Conservation (phyloP, 495 filamentous ascomycete genomes). For the Aspergillus sparsus region DNA sequence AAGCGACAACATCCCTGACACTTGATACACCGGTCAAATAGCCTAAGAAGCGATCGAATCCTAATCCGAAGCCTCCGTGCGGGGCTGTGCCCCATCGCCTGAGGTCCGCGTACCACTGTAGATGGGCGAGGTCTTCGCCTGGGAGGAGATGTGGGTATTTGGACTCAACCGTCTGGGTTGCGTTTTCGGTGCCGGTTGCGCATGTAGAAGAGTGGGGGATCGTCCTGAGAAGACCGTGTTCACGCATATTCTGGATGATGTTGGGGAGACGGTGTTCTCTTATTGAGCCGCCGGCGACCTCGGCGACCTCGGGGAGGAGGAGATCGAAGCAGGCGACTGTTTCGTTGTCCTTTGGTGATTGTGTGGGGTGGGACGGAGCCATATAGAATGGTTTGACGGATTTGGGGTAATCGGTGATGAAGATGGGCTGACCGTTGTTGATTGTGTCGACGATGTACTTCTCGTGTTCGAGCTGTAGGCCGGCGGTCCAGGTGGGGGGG, state of each 20-base stretch:
- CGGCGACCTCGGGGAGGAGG: slow-evolving; percentile 83
- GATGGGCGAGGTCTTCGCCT: slow-evolving; percentile 51
- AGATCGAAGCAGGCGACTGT: slow-evolving; percentile 97
- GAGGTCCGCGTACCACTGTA: slow-evolving; percentile 95
- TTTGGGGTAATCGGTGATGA: slow-evolving; percentile 89
- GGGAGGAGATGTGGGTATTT: slow-evolving; percentile 42
- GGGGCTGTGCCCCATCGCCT: slow-evolving; percentile 90
- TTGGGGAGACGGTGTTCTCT: slow-evolving; percentile 80
- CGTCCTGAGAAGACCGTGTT: slow-evolving; percentile 52
- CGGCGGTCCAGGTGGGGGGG: slow-evolving; percentile 66
- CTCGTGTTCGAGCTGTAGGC: slow-evolving; percentile 90
- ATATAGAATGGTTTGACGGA: slow-evolving; percentile 96
- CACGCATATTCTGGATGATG: slow-evolving; percentile 73
- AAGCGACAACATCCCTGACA: slow-evolving; percentile 83
- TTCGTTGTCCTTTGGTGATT: slow-evolving; percentile 22
- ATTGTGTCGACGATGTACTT: slow-evolving; percentile 76
- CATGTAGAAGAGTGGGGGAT: slow-evolving; percentile 5
- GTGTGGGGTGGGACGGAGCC: slow-evolving; percentile 55
- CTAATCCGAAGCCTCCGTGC: slow-evolving; percentile 95
- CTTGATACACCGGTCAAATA: slow-evolving; percentile 84
- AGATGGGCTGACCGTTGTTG: slow-evolving; percentile 72
- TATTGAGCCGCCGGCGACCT: slow-evolving; percentile 89
- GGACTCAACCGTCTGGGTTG: slow-evolving; percentile 16
- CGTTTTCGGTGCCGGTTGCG: too few relatives aligned
- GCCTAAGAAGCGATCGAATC: slow-evolving; percentile 85